These are phyloP conservation scores for Linum trigynum DNA, from an alignment of 345 rosid species.

Conservation along the genomic window DNA sequence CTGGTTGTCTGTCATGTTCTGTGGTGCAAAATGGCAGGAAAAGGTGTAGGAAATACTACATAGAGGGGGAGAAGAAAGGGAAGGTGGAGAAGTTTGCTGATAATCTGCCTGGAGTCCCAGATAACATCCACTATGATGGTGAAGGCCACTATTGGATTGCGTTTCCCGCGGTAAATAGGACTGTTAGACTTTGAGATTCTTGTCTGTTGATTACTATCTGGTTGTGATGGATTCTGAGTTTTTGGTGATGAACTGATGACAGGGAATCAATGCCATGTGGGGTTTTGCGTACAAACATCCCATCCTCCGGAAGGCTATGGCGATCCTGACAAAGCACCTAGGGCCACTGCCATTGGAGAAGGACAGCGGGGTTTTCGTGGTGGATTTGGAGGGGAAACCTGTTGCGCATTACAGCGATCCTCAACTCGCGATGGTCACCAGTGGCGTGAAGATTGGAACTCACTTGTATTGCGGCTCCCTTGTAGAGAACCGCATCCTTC, in stretches of 20 bases:
- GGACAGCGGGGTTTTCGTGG: constrained; percentile 42
- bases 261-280: constrained; percentile 23
- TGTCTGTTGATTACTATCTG: background rate
- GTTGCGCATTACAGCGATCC: constrained; percentile 45
- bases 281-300: constrained; percentile 25
- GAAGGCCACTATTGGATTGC: constrained; percentile 67
- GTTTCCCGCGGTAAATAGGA: constrained; percentile 27
- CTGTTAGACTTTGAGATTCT: too few species aligned
- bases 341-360: background rate
- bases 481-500: constrained; percentile 23
- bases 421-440: constrained; percentile 19
- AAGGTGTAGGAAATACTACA: constrained; percentile 54
- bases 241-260: background rate
- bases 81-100: constrained; percentile 36
- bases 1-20: constrained; percentile 11
- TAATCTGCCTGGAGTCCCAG: constrained; percentile 53
- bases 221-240: constrained; percentile 32
- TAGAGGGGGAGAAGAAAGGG: constrained; percentile 39
- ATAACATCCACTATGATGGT: constrained; percentile 57
- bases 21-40: constrained; percentile 28
- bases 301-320: constrained; percentile 32
- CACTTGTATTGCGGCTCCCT: constrained; percentile 48
- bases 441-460: constrained; percentile 44
- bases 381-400: constrained; percentile 53
- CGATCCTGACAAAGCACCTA: constrained; percentile 18